These are phyloP conservation scores for Hypoxylon cercidicola DNA, from an alignment of 495 filamentous ascomycete species.

Conservation along the genomic window DNA sequence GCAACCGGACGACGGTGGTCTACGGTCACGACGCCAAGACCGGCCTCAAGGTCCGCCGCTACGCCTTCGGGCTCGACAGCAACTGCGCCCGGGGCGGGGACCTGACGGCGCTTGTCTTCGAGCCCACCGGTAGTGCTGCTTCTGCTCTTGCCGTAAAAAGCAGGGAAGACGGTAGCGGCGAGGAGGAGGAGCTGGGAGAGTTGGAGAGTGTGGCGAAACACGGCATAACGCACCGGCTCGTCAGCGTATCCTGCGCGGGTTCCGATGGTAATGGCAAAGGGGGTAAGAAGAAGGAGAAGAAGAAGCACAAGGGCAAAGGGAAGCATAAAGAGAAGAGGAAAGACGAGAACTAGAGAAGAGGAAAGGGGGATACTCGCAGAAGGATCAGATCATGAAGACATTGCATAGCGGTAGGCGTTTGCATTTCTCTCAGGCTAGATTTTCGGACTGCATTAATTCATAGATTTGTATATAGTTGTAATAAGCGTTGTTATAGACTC, in stretches of 20 bases:
- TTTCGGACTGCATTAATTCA: background rate
- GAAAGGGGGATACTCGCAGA: background rate
- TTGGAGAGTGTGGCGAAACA: constrained; percentile 25
- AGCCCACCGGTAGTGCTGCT: constrained; percentile 40
- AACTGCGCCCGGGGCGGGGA: constrained; percentile 79
- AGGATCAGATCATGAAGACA: background rate
- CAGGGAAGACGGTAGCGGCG: constrained; percentile 32
- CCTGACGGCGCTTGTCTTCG: constrained; percentile 81
- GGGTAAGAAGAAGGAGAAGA: constrained; percentile 12
- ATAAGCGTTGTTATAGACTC: background rate
- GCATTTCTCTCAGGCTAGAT: background rate
- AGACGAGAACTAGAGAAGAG: constrained; percentile 16
- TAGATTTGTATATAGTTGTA: background rate
- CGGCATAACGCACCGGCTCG: constrained; percentile 38
- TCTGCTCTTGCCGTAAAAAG: background rate
- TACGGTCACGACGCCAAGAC: constrained; percentile 88
- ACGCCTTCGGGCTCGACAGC: constrained; percentile 86
- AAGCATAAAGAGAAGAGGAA: constrained; percentile 33
- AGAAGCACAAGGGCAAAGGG: constrained; percentile 8
- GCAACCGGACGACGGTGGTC: constrained; percentile 71
- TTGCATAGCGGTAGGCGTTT: constrained; percentile 26
- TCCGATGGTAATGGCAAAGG: constrained; percentile 6
- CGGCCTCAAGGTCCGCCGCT: constrained; percentile 71
- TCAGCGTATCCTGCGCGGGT: constrained; percentile 37
- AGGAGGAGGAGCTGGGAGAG: constrained; percentile 26